Evolutionary conservation across 257 asterid species (phyloP).

Genomic region (Gentiana dahurica): DNA sequence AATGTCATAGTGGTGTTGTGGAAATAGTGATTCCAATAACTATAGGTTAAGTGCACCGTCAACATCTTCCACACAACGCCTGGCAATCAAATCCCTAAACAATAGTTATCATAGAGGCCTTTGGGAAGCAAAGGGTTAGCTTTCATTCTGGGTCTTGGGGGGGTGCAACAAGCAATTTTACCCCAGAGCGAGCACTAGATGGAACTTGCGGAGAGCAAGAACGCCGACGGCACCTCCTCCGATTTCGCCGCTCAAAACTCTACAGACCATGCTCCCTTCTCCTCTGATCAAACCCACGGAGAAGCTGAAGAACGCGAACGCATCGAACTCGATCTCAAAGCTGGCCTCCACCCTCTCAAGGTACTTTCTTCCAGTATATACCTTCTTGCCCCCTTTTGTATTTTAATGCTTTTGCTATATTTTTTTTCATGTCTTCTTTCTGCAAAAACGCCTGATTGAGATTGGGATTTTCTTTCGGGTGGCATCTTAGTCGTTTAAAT

Average conservation of each 20-base stretch:
- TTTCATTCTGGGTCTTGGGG: too few relatives aligned
- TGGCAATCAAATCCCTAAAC: too few relatives aligned
- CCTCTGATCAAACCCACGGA: constrained; percentile 3
- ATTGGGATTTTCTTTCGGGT: too few relatives aligned
- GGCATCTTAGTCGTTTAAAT: too few relatives aligned
- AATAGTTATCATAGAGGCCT: too few relatives aligned
- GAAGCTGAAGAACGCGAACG: constrained; percentile 53
- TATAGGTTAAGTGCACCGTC: too few relatives aligned
- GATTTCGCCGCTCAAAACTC: background rate
- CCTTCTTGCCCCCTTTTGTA: background rate
- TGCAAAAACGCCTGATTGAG: too few relatives aligned
- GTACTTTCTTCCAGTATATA: constrained; percentile 15
- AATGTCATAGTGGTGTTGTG: too few relatives aligned
- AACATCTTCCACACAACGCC: too few relatives aligned
- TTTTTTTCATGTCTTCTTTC: background rate
- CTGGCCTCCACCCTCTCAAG: constrained; percentile 90
- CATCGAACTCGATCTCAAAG: constrained; percentile 62
- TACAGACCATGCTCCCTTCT: background rate
- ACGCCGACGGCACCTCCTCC: background rate
- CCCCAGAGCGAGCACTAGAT: constrained; percentile 9
- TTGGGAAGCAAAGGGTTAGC: too few relatives aligned
- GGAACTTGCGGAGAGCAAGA: constrained; percentile 34
- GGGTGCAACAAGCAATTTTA: too few relatives aligned
- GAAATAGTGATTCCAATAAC: too few relatives aligned
- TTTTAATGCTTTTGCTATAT: background rate